Evolutionary conservation across 371 early-diverging fungal species (phyloP).

Genomic region (Rhizopus stolonifer): DNA sequence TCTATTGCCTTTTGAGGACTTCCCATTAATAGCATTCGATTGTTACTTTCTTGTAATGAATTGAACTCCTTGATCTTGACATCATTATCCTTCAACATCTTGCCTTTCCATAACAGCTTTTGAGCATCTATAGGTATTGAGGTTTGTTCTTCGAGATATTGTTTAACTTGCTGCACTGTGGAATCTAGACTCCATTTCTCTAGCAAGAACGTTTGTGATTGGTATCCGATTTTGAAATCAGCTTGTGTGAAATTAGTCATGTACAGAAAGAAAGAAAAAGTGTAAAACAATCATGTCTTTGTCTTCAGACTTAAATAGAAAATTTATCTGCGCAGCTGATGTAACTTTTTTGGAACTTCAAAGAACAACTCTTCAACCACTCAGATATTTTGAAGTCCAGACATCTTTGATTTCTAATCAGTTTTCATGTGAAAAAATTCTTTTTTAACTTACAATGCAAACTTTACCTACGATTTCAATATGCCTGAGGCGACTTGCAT

Average conservation of each 20-base stretch:
- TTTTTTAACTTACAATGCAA: no score
- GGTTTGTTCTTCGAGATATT: constrained; percentile 36
- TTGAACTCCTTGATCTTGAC: constrained; percentile 12
- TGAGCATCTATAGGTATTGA: constrained; percentile 39
- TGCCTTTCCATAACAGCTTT: constrained; percentile 56
- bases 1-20: constrained; percentile 48
- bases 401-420: neutral
- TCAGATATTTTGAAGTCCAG: no score
- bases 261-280: neutral
- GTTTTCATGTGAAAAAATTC: neutral
- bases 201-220: constrained; percentile 29
- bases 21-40: constrained; percentile 58
- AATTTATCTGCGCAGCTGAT: neutral
- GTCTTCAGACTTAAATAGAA: neutral
- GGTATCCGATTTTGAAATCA: constrained; percentile 46
- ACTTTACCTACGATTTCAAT: no score
- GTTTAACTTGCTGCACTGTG: constrained; percentile 39
- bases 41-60: constrained; percentile 2
- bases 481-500: no score
- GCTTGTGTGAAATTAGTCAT: neutral
- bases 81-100: constrained; percentile 31
- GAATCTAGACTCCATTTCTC: constrained; percentile 21
- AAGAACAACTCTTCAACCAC: no score
- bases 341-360: no score
- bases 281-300: neutral